Evolutionary conservation across 441 rosid species (phyloP), one percentile per base, ranked within the genome.

Genomic region (Lepidium campestre): DNA sequence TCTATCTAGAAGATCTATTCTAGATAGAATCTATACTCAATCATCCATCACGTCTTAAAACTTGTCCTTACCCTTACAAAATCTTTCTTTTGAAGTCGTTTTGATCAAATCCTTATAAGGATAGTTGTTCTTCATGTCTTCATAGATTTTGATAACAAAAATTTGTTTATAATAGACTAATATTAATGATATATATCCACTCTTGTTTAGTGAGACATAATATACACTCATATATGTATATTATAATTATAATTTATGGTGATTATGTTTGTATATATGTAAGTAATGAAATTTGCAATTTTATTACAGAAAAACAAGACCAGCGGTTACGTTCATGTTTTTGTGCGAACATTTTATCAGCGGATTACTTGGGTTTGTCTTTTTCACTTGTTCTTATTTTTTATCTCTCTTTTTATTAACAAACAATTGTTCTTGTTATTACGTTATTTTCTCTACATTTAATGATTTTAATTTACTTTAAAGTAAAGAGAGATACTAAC

Each of bases 301-400:
- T 71, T 62, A 13, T 67, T 70, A 72, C 69, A 85, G 90, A 75
- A 72, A 75, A 60, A 68, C 46, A 31, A 73, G 82, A 70, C 79
- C 85, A 32, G 77, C 25, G 72, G 32, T 81, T 31, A 83, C 85
- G 8, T 9, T 71, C 46, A 55, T 48, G 29, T 55, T 80, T 29
- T 48, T 78, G 63, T 55, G 72, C 67, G 75, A 72, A 17, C 79
- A 78, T 18, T 83, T 83, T 66, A 12, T 81, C 74, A 83, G 81
- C 49, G 85, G 81, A 31, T 64, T 80, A 10, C 71, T 81, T 19
- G 90, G 87, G 90, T 85, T 41, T 57, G 74, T 62, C 45, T 31
- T 47, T 59, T 40, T 44, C 71, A 27, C 42, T 19, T 11, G 4
- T 39, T 71, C 57, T 10, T 41, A 6, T 63, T 11, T 12, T 35